Base-by-base conservation (phyloP, 1,139 yeast genomes). In the Debaryomyces subglobosus region DNA sequence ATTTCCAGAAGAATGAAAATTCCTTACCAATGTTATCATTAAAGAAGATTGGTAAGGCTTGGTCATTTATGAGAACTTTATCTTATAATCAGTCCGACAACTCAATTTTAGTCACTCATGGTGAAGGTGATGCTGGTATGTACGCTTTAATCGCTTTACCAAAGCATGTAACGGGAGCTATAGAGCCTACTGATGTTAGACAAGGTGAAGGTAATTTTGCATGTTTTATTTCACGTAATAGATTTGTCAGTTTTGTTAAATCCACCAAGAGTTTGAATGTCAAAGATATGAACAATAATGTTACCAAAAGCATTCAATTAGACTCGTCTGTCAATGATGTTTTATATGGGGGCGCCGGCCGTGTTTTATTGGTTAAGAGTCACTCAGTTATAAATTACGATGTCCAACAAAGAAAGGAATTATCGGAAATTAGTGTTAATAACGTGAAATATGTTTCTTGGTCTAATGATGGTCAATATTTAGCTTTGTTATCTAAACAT, bases 81-180 rank as follows among this genome's bases (percentile, higher is more conserved):
- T 86, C 96, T 21, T 94, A 89, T 72, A 95, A 94, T 68, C 97
- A 96, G 53, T 84, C 96, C 16, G 98, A 95, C 65, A 84, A 90
- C 58, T 85, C 96, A 9, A 80, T 94, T 47, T 76, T 95, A 62
- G 87, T 90, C 29, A 89, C 96, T 46, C 84, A 89, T 52, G 92
- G 91, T 50, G 84, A 82, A 48, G 88, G 84, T 48, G 79, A 74
- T 40, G 81, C 76, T 49, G 77, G 78, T 13, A 78, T 79, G 53
- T 94, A 89, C 65, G 90, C 94, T 39, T 79, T 91, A 56, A 82
- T 89, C 51, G 74, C 83, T 7, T 72, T 94, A 54, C 97, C 99
- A 51, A 87, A 88, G 60, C 95, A 90, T 65, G 86, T 88, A 39
- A 84, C 95, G 44, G 97, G 97, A 52, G 96, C 97, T 15, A 83